These are phyloP conservation scores for Cichorium intybus DNA, from an alignment of 140 eudicot species.

Conservation along the genomic window DNA sequence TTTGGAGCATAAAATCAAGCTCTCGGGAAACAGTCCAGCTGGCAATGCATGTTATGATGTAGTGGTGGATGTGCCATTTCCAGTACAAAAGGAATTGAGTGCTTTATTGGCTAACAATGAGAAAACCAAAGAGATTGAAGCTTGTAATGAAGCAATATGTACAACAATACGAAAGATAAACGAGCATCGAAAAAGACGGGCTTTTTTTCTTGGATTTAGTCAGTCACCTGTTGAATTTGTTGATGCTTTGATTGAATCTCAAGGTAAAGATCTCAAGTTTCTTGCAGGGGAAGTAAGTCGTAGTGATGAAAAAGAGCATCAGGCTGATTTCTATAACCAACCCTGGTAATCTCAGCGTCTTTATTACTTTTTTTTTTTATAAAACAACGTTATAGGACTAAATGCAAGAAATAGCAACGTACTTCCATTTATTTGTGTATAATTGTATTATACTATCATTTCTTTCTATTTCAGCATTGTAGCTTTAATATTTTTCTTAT, in stretches of 20 bases:
- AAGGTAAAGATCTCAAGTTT: conserved; percentile 72
- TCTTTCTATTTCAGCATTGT: too few relatives aligned
- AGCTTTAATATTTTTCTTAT: too few relatives aligned
- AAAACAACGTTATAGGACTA: too few relatives aligned
- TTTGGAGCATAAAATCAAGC: conserved; percentile 84
- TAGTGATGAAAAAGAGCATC: conserved; percentile 70
- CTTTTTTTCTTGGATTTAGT: conserved; percentile 95
- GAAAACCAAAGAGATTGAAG: conserved; percentile 72
- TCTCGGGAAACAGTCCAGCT: conserved; percentile 76
- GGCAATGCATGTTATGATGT: conserved; percentile 91
- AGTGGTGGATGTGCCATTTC: conserved; percentile 79
- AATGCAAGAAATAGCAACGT: too few relatives aligned
- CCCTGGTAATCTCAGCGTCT: conserved; percentile 59
- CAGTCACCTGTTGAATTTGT: conserved; percentile 91
- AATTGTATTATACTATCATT: not conserved
- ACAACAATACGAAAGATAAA: conserved; percentile 74
- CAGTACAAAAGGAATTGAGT: conserved; percentile 73
- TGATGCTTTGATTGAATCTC: conserved; percentile 78
- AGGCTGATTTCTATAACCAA: conserved; percentile 76
- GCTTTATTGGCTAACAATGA: conserved; percentile 64
- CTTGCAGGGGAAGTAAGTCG: conserved; percentile 72
- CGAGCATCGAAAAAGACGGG: conserved; percentile 82
- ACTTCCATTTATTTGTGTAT: too few relatives aligned
- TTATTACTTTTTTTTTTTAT: not conserved
- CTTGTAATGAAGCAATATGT: conserved; percentile 78